Base-by-base conservation (phyloP, 140 eudicot genomes). In the Ambrosia hybrid region DNA sequence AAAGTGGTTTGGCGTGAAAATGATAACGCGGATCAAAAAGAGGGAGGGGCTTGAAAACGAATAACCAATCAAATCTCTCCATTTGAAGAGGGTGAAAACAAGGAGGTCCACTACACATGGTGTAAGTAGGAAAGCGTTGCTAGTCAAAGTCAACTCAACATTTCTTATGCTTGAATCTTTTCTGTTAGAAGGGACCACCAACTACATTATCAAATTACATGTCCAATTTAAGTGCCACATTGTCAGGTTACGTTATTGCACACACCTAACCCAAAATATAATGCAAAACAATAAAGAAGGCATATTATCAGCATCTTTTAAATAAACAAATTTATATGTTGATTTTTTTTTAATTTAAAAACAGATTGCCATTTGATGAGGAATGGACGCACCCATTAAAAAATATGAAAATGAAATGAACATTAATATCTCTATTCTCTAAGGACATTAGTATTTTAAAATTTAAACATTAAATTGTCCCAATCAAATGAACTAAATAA, bases 61-160 rank as follows among this genome's bases (percentile, higher is more conserved):
- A 21, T 21, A 21, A 21, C 30, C 30, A 21, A 21, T 21, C 30
- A 21, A 21, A 21, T 21, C 30, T 21, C 30, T 21, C 30, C 30
- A 21, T 21, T 21, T 21, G 30, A 21, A 21, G 30, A 0, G 30
- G n/a, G n/a, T n/a, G n/a, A n/a, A n/a, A n/a, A n/a, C n/a, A n/a
- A n/a, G n/a, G n/a, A n/a, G n/a, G n/a, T 21, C 30, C 30, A 21
- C 30, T 21, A 21, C 30, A 39, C 45, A 4, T 39, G 45, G 45
- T 39, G 1, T 58, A 58, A 57, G 0, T 37, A 58, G 2, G 14
- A 1, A 56, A 56, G 16, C 7, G 12, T 56, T 56, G 30, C 46
- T 13, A 60, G n/a, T 37, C 69, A 77, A 76, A 38, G 76, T 77
- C 76, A 77, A 60, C 71, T 57, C 56, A 73, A 26, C 49, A 57